Evolutionary conservation across 2,329 filamentous ascomycete species (phyloP).

Genomic region (Fusarium sp.): DNA sequence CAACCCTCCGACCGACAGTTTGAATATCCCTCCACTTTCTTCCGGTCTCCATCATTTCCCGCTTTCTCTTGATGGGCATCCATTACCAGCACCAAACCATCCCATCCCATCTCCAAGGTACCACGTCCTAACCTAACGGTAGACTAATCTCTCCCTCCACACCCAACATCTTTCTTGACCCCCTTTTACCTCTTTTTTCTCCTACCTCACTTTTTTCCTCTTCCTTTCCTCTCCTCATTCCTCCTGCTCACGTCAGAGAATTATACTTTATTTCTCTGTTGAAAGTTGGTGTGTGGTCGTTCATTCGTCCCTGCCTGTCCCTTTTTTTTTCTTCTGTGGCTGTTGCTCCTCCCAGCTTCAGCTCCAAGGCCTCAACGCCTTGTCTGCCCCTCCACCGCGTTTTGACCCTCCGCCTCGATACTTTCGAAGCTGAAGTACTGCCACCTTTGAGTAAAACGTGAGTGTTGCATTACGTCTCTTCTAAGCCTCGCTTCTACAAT

Average conservation of each 20-base stretch:
- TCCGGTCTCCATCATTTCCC: slow-evolving; percentile 38
- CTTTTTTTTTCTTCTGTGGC: slow-evolving; percentile 19
- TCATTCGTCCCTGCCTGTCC: slow-evolving; percentile 12
- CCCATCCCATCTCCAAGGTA: slow-evolving; percentile 12
- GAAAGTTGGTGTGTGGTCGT: slow-evolving; percentile 37
- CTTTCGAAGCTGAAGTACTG: slow-evolving; percentile 20
- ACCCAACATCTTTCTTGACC: slow-evolving; percentile 22
- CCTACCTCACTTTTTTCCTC: slow-evolving; percentile 24
- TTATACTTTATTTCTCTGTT: slow-evolving; percentile 8
- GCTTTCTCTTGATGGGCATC: slow-evolving; percentile 8
- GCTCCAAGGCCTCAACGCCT: slow-evolving; percentile 19
- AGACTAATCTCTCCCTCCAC: slow-evolving; percentile 31
- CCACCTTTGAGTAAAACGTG: slow-evolving; percentile 29
- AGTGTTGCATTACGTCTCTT: slow-evolving; percentile 23
- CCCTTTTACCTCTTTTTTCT: slow-evolving; percentile 30
- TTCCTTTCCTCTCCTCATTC: slow-evolving; percentile 4
- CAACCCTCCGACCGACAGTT: slow-evolving; percentile 34
- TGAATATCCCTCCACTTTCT: slow-evolving; percentile 38
- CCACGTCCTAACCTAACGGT: slow-evolving; percentile 9
- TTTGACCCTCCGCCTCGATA: slow-evolving; percentile 36
- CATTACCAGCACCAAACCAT: not conserved
- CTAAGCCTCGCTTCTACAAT: slow-evolving; percentile 28
- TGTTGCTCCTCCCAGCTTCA: slow-evolving; percentile 19
- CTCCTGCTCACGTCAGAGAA: slow-evolving; percentile 18
- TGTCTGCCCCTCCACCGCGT: slow-evolving; percentile 35